Percentiles rank a stretch among this genome's conserved stretches.
phyloP scores from a whole-genome alignment of 106 monocot genomes.

The Dendrobium nobile region DNA sequence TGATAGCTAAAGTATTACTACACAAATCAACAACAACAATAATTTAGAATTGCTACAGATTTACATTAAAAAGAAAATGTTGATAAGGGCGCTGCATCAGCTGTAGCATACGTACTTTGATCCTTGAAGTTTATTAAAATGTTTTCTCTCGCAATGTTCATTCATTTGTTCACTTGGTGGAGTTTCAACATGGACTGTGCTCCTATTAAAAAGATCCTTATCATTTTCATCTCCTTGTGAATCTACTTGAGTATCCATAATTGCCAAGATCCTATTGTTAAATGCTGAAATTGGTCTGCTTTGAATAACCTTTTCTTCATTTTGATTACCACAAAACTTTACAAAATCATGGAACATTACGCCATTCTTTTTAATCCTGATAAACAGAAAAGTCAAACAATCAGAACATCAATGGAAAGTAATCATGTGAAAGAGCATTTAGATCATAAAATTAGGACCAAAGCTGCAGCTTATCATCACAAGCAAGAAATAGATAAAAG shows the following conservation, averaged over 20 bases:
- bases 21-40: not conserved
- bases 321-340: not conserved
- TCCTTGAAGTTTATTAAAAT: not conserved
- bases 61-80: not conserved
- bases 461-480: not conserved
- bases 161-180: not conserved
- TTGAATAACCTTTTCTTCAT: slow-evolving; percentile 5
- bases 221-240: not conserved
- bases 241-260: not conserved
- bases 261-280: not conserved
- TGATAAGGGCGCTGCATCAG: not conserved
- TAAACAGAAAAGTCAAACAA: not conserved
- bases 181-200: not conserved
- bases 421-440: not conserved
- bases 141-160: not conserved
- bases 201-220: not conserved
- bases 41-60: not conserved
- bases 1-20: slow-evolving; percentile 1
- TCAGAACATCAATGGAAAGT: slow-evolving; percentile 5
- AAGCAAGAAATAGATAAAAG: not conserved
- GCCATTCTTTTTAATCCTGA: slow-evolving; percentile 3
- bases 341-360: not conserved
- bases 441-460: not conserved
- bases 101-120: not conserved
- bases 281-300: not conserved